A percentile compares a stretch with the other conserved stretches of the same genome.
Conservation (phyloP, 2,329 filamentous ascomycete species). For the Exophiala xenobiotica region DNA sequence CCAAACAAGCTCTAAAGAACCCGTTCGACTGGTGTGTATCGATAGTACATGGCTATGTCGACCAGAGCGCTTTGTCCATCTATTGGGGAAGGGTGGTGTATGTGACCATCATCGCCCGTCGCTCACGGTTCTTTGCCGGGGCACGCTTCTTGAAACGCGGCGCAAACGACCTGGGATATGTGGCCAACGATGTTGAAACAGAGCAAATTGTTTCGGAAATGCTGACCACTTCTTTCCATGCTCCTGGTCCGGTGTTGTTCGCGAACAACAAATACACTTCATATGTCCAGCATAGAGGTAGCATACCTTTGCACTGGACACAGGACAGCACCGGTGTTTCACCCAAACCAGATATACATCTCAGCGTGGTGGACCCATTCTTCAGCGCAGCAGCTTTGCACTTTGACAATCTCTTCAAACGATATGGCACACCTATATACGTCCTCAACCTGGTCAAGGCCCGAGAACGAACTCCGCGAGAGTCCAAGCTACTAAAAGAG, state of each 20-base stretch:
- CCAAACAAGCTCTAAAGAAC: conserved; percentile 66
- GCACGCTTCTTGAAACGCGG: conserved; percentile 92
- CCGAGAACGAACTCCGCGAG: conserved; percentile 81
- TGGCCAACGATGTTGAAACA: conserved; percentile 97
- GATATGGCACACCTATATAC: conserved; percentile 90
- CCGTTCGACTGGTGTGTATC: conserved; percentile 95
- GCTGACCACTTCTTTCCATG: conserved; percentile 91
- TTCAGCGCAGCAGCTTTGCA: conserved; percentile 90
- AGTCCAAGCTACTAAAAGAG: conserved; percentile 85
- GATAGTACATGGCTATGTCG: conserved; percentile 93
- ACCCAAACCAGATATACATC: conserved; percentile 91
- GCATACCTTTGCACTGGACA: conserved; percentile 95
- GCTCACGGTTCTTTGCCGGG: conserved; percentile 90
- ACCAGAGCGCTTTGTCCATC: conserved; percentile 80
- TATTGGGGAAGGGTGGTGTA: conserved; percentile 81
- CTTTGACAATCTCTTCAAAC: conserved; percentile 89
- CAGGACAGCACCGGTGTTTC: conserved; percentile 94
- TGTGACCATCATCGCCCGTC: conserved; percentile 87
- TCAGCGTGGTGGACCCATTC: conserved; percentile 95
- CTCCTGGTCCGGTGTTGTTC: conserved; percentile 79
- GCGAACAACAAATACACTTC: conserved; percentile 91
- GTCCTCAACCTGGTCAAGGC: conserved; percentile 89
- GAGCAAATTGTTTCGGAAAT: conserved; percentile 97
- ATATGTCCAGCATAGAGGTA: conserved; percentile 93
- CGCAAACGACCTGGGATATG: conserved; percentile 89